Conservation (phyloP, 75 land plant genomes). For the Ceratopteris richardii region DNA sequence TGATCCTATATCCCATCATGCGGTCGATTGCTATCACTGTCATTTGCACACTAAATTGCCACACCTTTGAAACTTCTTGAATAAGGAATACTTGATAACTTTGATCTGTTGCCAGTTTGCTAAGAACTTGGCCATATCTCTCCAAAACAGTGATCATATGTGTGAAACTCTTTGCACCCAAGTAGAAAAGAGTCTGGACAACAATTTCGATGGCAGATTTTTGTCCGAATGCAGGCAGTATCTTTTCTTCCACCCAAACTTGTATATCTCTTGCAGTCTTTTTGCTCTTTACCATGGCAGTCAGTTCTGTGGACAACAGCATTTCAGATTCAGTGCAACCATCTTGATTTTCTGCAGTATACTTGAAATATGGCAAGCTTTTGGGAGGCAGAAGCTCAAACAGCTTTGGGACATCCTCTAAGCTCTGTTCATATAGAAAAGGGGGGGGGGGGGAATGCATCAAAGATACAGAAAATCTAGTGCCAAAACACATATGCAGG, state of each 20-base stretch:
- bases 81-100: slow-evolving; percentile 56
- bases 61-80: slow-evolving; percentile 53
- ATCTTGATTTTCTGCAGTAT: slow-evolving; percentile 35
- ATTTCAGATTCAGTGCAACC: slow-evolving; percentile 34
- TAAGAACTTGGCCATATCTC: slow-evolving; percentile 78
- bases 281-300: slow-evolving; percentile 59
- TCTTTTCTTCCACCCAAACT: slow-evolving; percentile 68
- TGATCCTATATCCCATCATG: slow-evolving; percentile 96
- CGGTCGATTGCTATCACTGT: slow-evolving; percentile 84
- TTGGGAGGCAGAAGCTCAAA: slow-evolving; percentile 85
- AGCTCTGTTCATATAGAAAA: slow-evolving; percentile 43
- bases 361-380: slow-evolving; percentile 54
- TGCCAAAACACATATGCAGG: too few relatives aligned
- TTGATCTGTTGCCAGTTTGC: slow-evolving; percentile 56
- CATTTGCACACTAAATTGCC: slow-evolving; percentile 87
- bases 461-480: too few relatives aligned
- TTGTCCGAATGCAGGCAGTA: slow-evolving; percentile 48
- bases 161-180: slow-evolving; percentile 94
- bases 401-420: slow-evolving; percentile 66
- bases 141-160: slow-evolving; percentile 89
- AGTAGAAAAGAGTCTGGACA: slow-evolving; percentile 69
- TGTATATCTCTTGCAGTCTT: slow-evolving; percentile 55
- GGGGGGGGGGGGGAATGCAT: too few relatives aligned
- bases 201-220: slow-evolving; percentile 56
- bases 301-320: slow-evolving; percentile 57